Percentiles rank a stretch among this genome's conserved stretches.
phyloP scores from a whole-genome alignment of 257 asterid species.

The Lycium ferocissimum region DNA sequence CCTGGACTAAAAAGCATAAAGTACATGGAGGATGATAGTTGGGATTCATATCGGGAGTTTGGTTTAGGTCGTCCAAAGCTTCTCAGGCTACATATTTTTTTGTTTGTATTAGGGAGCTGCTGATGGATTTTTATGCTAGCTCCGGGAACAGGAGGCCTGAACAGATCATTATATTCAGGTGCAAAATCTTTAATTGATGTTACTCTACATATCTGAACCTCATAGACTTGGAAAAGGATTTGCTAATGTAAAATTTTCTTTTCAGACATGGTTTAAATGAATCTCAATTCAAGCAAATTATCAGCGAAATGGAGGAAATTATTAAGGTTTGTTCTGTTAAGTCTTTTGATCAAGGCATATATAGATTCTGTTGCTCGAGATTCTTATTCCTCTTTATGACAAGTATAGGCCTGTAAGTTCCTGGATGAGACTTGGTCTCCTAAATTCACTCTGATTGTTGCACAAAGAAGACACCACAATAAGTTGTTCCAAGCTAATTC shows the following conservation, averaged over 20 bases:
- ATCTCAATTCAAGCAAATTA: slow-evolving; percentile 42
- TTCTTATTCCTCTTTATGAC: background rate
- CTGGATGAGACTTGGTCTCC: slow-evolving; percentile 61
- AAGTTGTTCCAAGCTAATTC: slow-evolving; percentile 48
- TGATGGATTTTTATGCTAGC: slow-evolving; percentile 51
- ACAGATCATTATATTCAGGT: slow-evolving; percentile 63
- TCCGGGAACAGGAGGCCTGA: slow-evolving; percentile 51
- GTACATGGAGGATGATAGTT: background rate
- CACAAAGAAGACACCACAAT: slow-evolving; percentile 60
- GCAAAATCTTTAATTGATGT: background rate
- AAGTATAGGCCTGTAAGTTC: slow-evolving; percentile 50
- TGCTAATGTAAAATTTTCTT: background rate
- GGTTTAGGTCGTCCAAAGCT: background rate
- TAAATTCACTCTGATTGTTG: slow-evolving; percentile 50
- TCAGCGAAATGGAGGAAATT: slow-evolving; percentile 54
- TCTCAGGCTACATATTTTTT: background rate
- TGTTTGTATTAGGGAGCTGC: slow-evolving; percentile 51
- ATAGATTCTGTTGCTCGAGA: slow-evolving; percentile 1
- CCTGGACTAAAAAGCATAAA: background rate
- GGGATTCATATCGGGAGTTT: slow-evolving; percentile 16
- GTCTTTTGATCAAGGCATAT: background rate
- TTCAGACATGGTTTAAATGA: slow-evolving; percentile 48
- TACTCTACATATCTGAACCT: background rate
- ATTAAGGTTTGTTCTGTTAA: slow-evolving; percentile 43
- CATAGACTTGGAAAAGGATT: background rate